phyloP scores from a whole-genome alignment of 2,329 filamentous ascomycete species.

The Neofusicoccum laricinum region DNA sequence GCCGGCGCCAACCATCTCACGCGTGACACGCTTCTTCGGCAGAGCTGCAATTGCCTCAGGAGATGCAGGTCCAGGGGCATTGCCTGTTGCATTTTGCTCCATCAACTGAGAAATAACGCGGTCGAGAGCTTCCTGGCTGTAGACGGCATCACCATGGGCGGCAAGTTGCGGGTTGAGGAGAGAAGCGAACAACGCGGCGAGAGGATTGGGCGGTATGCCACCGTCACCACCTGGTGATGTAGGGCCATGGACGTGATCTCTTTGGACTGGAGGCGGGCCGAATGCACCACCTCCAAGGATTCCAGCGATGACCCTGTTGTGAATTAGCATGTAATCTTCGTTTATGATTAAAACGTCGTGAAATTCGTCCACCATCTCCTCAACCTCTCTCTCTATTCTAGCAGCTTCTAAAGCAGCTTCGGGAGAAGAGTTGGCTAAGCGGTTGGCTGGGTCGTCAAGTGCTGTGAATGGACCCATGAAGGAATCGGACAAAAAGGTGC shows the following conservation, averaged over 20 bases:
- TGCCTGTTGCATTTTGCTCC: constrained; percentile 74
- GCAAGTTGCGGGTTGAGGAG: constrained; percentile 29
- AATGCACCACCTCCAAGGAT: constrained; percentile 8
- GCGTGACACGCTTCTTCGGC: constrained; percentile 67
- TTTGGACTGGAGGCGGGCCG: neutral
- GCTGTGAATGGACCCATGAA: neutral
- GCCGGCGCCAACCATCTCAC: constrained; percentile 66
- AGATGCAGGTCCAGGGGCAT: constrained; percentile 78
- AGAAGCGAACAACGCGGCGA: constrained; percentile 45
- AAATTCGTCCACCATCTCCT: no score
- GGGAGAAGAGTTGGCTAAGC: no score
- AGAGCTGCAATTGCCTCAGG: constrained; percentile 70
- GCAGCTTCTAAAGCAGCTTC: no score
- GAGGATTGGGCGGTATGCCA: constrained; percentile 30
- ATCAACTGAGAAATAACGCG: constrained; percentile 83
- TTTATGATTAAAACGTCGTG: no score
- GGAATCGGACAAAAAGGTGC: neutral
- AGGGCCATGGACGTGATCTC: neutral
- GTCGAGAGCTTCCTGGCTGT: constrained; percentile 86
- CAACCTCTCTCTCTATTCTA: no score
- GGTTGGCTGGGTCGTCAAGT: neutral
- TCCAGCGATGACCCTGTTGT: constrained; percentile 6
- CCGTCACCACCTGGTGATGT: neutral
- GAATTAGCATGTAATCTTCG: neutral
- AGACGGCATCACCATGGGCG: constrained; percentile 74